Evolutionary conservation across 2,329 filamentous ascomycete genomes (phyloP).

Genomic region (Cladosporium sp.): DNA sequence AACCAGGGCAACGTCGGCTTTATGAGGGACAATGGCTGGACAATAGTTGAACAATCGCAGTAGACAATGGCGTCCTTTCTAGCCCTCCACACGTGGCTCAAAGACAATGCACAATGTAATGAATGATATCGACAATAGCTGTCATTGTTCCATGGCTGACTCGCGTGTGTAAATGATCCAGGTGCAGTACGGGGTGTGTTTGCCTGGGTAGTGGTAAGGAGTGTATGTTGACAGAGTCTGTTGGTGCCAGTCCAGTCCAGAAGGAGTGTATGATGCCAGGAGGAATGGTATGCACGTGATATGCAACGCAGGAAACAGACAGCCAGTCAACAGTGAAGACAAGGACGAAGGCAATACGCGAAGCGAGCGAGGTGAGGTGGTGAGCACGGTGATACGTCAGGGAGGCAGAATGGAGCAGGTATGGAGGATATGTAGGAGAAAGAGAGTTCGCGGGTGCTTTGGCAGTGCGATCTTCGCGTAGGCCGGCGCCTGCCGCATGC

Average conservation of each 20-base stretch:
- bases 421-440: conserved; percentile 10
- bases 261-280: not conserved
- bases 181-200: not conserved
- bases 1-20: not conserved
- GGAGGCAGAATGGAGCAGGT: conserved; percentile 5
- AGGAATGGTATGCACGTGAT: not conserved
- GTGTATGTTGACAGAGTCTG: not conserved
- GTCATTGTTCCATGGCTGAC: conserved; percentile 17
- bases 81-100: not conserved
- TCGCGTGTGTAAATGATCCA: not conserved
- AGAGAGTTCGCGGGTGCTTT: conserved; percentile 5
- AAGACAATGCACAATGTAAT: conserved; percentile 10
- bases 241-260: not conserved
- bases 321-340: not conserved
- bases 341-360: not conserved
- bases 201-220: not conserved
- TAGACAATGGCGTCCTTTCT: conserved; percentile 9
- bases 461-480: not conserved
- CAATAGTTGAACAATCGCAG: conserved; percentile 3
- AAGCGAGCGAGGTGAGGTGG: conserved; percentile 8
- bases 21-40: not conserved
- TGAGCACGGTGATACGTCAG: conserved; percentile 16
- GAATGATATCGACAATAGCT: conserved; percentile 1
- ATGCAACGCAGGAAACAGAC: not conserved
- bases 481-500: conserved; percentile 16